Conservation (phyloP, 1,284 basidiomycete genomes). For the Gyrodon tennesseensis region DNA sequence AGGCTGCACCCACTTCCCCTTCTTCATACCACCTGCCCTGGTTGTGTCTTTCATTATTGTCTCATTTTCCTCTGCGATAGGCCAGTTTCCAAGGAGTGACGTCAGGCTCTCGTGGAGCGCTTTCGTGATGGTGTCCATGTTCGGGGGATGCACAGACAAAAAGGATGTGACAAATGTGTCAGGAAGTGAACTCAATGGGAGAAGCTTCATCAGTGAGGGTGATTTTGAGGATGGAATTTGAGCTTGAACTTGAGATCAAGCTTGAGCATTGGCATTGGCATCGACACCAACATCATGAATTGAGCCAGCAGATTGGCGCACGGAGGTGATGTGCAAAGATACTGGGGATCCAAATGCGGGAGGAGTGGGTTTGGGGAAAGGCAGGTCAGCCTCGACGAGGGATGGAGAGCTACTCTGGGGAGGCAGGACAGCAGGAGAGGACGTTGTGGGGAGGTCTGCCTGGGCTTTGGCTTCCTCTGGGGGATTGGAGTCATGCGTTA, state of each 20-base stretch:
- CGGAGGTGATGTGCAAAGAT: background rate
- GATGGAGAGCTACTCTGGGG: constrained; percentile 41
- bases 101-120: constrained; percentile 65
- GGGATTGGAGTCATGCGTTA: constrained; percentile 30
- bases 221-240: constrained; percentile 62
- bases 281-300: background rate
- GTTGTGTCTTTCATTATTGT: background rate
- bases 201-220: constrained; percentile 58
- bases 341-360: background rate
- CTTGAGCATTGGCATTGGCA: background rate
- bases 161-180: constrained; percentile 32
- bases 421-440: constrained; percentile 32
- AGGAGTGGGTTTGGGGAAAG: constrained; percentile 5
- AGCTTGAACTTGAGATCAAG: constrained; percentile 24
- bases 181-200: constrained; percentile 33
- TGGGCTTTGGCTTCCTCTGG: constrained; percentile 19
- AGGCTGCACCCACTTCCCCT: constrained; percentile 50
- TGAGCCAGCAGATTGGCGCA: background rate
- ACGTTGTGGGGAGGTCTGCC: background rate
- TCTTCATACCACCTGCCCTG: constrained; percentile 34
- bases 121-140: constrained; percentile 33
- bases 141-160: constrained; percentile 34
- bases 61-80: constrained; percentile 48
- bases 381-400: constrained; percentile 12
- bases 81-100: constrained; percentile 65